Evolutionary conservation across 2,329 filamentous ascomycete species (phyloP).

Genomic region (Diatrype stigma): DNA sequence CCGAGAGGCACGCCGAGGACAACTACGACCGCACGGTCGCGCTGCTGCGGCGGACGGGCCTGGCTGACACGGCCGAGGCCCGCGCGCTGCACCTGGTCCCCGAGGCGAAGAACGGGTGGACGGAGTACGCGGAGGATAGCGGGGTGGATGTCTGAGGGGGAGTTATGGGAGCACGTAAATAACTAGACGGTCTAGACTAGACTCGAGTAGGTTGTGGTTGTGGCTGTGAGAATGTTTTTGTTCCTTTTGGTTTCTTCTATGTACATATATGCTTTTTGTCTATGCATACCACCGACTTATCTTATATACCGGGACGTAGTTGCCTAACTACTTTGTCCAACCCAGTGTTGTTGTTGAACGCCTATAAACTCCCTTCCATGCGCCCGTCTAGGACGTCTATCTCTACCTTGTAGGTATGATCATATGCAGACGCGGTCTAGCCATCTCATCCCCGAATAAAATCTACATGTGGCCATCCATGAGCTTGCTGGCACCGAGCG

Average conservation of each 20-base stretch:
- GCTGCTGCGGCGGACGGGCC: conserved; percentile 16
- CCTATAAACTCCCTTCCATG: no score
- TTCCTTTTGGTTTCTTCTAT: not conserved
- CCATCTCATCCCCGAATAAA: not conserved
- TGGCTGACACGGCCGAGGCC: conserved; percentile 12
- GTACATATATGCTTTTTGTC: not conserved
- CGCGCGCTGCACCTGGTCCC: conserved; percentile 20
- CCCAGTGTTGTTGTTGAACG: no score
- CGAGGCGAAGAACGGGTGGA: conserved; percentile 21
- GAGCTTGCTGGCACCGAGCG: conserved; percentile 16
- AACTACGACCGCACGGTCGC: conserved; percentile 26
- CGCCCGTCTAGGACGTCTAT: no score
- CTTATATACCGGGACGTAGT: no score
- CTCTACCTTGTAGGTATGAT: no score
- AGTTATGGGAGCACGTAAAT: no score
- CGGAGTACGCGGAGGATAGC: conserved; percentile 19
- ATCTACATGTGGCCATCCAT: conserved; percentile 24
- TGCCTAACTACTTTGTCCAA: no score
- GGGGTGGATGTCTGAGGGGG: not conserved
- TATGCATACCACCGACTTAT: not conserved
- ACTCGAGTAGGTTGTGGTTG: no score
- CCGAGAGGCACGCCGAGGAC: conserved; percentile 41
- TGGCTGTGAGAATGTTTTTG: not conserved
- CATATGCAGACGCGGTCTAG: no score
- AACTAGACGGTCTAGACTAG: no score